These are phyloP conservation scores for Pulicaria dysenterica DNA, from an alignment of 129 eudicot species.

Conservation along the genomic window DNA sequence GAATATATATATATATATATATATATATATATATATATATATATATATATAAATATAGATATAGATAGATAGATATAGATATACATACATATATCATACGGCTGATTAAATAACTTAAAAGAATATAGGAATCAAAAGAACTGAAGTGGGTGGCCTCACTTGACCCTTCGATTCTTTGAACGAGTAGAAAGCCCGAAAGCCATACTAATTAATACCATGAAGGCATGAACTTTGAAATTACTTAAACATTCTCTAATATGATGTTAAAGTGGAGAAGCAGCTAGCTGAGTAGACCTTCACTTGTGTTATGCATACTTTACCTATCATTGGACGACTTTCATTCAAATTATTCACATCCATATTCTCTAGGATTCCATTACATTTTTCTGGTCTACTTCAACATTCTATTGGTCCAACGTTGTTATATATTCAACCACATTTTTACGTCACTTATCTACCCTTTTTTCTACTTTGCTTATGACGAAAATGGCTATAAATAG, in stretches of 20 bases:
- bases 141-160: slow-evolving; percentile 11
- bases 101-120: slow-evolving; percentile 26
- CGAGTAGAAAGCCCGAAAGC: slow-evolving; percentile 12
- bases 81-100: no score
- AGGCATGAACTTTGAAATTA: neutral
- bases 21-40: no score
- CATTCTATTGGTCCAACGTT: slow-evolving; percentile 29
- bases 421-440: slow-evolving; percentile 8
- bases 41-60: no score
- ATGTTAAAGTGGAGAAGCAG: slow-evolving; percentile 28
- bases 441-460: slow-evolving; percentile 25
- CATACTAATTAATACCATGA: no score
- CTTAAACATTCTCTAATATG: neutral
- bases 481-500: slow-evolving; percentile 32
- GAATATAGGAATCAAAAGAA: neutral
- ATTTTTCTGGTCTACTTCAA: neutral
- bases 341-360: neutral
- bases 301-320: slow-evolving; percentile 20
- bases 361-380: slow-evolving; percentile 27
- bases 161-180: slow-evolving; percentile 31
- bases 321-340: slow-evolving; percentile 18
- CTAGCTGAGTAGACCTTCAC: slow-evolving; percentile 46
- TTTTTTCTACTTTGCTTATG: slow-evolving; percentile 16
- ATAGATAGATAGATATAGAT: no score
- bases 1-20: no score